Conservation (phyloP, 2,329 filamentous ascomycete genomes). For the Penicillium sumatraense region DNA sequence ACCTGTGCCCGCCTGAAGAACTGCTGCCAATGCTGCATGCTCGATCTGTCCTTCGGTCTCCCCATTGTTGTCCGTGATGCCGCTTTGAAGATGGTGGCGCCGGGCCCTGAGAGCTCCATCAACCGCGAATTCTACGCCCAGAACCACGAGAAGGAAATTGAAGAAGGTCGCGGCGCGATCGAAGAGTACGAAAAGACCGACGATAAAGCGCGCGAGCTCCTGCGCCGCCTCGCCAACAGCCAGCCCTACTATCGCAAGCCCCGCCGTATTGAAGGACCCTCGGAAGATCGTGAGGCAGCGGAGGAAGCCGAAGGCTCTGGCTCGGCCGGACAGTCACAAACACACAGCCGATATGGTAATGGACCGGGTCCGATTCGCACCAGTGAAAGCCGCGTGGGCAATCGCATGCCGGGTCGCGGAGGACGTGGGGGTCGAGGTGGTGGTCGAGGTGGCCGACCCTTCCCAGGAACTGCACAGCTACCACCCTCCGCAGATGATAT, state of each 20-base stretch:
- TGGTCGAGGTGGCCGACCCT: conserved; percentile 59
- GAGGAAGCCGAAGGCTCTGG: conserved; percentile 40
- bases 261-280: conserved; percentile 67
- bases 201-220: conserved; percentile 88
- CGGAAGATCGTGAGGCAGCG: conserved; percentile 48
- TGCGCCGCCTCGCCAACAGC: conserved; percentile 83
- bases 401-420: conserved; percentile 46
- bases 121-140: conserved; percentile 98
- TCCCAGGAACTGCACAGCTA: conserved; percentile 72
- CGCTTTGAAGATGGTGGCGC: conserved; percentile 95
- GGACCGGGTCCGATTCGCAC: conserved; percentile 74
- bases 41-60: conserved; percentile 92
- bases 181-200: conserved; percentile 97
- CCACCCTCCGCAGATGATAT: conserved; percentile 86
- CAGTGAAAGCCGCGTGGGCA: conserved; percentile 56
- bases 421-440: conserved; percentile 52
- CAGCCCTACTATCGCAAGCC: conserved; percentile 96
- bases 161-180: conserved; percentile 81
- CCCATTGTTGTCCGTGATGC: conserved; percentile 95
- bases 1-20: conserved; percentile 98
- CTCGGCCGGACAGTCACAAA: conserved; percentile 47
- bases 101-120: conserved; percentile 87
- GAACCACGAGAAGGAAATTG: conserved; percentile 93
- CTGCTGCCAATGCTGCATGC: conserved; percentile 98
- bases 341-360: conserved; percentile 47